Percentiles rank a stretch among this genome's conserved stretches.
These are phyloP conservation scores for Bolboschoenus planiculmis DNA, from an alignment of 176 grass and related monocot species.

Conservation along the genomic window DNA sequence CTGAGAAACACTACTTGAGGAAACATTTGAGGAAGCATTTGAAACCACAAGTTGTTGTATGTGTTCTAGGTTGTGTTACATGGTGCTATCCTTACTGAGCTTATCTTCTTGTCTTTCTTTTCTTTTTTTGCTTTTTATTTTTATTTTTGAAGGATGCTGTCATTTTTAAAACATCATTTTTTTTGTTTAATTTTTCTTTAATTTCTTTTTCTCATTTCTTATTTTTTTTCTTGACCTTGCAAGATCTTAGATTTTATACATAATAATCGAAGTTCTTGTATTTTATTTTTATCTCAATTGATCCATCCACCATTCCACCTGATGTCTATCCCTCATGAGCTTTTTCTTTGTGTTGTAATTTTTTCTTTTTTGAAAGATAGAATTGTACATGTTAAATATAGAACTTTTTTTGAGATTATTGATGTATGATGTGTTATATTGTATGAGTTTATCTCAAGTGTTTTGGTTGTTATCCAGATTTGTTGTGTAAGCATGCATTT, in stretches of 20 bases:
- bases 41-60: background rate
- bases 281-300: background rate
- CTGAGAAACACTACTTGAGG: background rate
- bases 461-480: background rate
- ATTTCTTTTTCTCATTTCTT: background rate
- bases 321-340: constrained; percentile 54
- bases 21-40: background rate
- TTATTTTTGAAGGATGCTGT: no score
- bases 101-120: background rate
- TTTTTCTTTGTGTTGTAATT: constrained; percentile 1
- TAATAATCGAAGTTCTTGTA: background rate
- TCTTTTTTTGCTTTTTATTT: background rate
- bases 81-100: constrained; percentile 37
- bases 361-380: background rate
- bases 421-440: background rate
- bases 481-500: background rate
- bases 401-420: background rate
- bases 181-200: background rate
- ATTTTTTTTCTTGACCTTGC: constrained; percentile 44
- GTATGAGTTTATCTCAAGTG: background rate
- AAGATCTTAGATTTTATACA: constrained; percentile 15
- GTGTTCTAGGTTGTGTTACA: background rate
- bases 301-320: background rate
- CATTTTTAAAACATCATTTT: no score
- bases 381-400: background rate